phyloP scores from a whole-genome alignment of 164 flowering plant genomes.

The Houttuynia cordata region DNA sequence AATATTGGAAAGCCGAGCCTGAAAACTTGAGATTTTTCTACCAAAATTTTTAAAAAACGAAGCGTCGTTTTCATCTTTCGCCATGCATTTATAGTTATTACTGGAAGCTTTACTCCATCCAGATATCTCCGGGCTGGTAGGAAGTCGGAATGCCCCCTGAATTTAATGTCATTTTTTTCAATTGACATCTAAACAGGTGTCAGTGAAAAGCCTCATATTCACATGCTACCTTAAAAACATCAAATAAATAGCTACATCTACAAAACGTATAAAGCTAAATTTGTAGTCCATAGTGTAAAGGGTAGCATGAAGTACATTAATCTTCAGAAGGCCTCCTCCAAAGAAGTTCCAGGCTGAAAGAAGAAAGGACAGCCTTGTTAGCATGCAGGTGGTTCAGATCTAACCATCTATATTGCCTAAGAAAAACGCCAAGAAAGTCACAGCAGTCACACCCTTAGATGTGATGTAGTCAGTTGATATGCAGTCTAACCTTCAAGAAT shows the following conservation, averaged over 20 bases:
- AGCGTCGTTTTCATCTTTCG: background rate
- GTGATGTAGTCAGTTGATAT: too few species aligned
- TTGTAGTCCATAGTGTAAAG: background rate
- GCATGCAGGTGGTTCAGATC: background rate
- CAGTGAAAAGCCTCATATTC: background rate
- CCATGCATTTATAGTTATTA: background rate
- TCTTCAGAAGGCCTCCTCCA: constrained; percentile 6
- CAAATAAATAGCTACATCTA: background rate
- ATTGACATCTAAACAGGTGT: background rate
- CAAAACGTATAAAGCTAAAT: background rate
- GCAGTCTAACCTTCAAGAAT: constrained; percentile 5
- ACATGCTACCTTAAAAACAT: background rate
- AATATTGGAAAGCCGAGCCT: background rate
- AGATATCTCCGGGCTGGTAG: constrained; percentile 2
- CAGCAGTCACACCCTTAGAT: background rate
- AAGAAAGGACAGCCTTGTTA: background rate
- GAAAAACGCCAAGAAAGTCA: background rate
- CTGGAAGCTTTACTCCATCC: constrained; percentile 7
- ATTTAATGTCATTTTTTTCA: background rate
- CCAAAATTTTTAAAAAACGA: background rate
- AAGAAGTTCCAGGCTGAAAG: constrained; percentile 13
- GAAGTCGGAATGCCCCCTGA: constrained; percentile 7
- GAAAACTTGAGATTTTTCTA: background rate
- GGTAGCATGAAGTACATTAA: constrained; percentile 9
- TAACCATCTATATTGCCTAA: background rate